Conservation (phyloP, 2,329 filamentous ascomycete species). For the Aspergillus aculeatus region DNA sequence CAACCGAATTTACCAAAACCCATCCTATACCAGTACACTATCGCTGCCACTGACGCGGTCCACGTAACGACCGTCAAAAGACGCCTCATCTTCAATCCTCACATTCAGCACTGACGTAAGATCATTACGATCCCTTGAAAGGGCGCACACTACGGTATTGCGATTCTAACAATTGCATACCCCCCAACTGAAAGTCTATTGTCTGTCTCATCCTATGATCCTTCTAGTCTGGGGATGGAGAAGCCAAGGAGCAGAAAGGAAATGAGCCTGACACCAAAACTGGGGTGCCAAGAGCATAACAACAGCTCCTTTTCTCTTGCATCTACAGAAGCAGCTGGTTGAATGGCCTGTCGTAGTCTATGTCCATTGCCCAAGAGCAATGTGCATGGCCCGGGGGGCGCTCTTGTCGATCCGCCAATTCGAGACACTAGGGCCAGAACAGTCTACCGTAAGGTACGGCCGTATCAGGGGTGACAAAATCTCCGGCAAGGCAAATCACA, state of each 20-base stretch:
- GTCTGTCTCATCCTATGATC: not conserved
- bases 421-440: conserved; percentile 15
- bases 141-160: not conserved
- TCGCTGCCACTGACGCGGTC: not conserved
- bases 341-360: no score
- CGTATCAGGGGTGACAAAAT: conserved; percentile 12
- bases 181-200: not conserved
- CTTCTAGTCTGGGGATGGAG: not conserved
- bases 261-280: not conserved
- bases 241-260: not conserved
- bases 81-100: conserved; percentile 6
- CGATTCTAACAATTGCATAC: not conserved
- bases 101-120: conserved; percentile 2
- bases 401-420: not conserved
- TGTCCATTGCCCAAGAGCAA: not conserved
- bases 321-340: not conserved
- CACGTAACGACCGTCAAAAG: conserved; percentile 2
- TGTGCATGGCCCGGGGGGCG: no score
- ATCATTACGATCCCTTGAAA: conserved; percentile 5
- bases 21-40: not conserved
- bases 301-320: not conserved
- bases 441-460: conserved; percentile 15
- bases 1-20: not conserved
- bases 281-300: not conserved
- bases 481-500: not conserved